A percentile compares a stretch with the other conserved stretches of the same genome.
phyloP scores from a whole-genome alignment of 805 yeast species.

The Saturnispora serradocipensis region DNA sequence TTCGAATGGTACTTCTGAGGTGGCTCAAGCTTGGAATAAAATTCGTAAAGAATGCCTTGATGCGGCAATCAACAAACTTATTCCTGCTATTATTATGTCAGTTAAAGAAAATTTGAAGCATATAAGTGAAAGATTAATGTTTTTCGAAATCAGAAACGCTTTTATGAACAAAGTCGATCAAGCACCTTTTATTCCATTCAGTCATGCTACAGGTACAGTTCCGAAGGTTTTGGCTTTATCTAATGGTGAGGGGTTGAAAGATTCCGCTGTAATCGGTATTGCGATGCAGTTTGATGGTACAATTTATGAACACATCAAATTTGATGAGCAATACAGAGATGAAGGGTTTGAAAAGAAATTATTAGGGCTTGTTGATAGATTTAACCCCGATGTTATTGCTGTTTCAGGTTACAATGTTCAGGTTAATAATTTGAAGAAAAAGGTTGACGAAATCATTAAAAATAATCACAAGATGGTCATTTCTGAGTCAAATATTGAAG shows the following conservation, averaged over 20 bases:
- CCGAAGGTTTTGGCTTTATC: conserved; percentile 80
- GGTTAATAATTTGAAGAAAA: conserved; percentile 51
- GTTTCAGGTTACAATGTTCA: conserved; percentile 80
- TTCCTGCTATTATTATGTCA: conserved; percentile 59
- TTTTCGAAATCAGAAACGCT: conserved; percentile 57
- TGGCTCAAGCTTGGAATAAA: conserved; percentile 73
- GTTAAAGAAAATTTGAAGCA: conserved; percentile 76
- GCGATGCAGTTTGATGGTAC: conserved; percentile 74
- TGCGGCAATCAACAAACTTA: conserved; percentile 56
- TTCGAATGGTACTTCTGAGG: conserved; percentile 71
- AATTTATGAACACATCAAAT: conserved; percentile 65
- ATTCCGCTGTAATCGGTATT: conserved; percentile 81
- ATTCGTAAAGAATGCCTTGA: conserved; percentile 61
- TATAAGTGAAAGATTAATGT: conserved; percentile 63
- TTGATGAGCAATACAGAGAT: conserved; percentile 62
- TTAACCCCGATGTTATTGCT: conserved; percentile 84
- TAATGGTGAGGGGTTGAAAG: conserved; percentile 77
- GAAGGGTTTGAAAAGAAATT: conserved; percentile 60
- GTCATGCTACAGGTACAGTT: conserved; percentile 67
- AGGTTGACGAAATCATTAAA: conserved; percentile 46
- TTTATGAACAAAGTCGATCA: conserved; percentile 74
- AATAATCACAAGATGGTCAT: conserved; percentile 41
- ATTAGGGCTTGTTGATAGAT: conserved; percentile 46
- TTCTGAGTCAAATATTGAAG: conserved; percentile 33
- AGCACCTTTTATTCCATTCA: conserved; percentile 84